Evolutionary conservation across 139 green algal genomes (phyloP), one percentile per base, ranked within the genome.

Genomic region (Chlamydomonas schloesseri): DNA sequence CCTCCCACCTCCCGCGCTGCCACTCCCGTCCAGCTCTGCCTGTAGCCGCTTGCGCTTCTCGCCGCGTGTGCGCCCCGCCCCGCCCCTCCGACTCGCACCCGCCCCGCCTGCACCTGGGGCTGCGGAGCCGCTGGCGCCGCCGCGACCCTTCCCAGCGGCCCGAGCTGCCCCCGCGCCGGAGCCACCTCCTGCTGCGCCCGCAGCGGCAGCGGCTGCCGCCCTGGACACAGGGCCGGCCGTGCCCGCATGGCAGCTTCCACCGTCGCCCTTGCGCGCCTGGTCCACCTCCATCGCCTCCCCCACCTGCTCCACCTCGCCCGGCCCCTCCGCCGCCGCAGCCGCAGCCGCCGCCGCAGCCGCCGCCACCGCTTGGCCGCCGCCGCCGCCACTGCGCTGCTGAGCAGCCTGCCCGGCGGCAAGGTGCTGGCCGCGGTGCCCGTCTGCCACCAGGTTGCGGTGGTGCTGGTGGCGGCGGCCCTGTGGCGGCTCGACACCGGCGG

Each of bases 21-120:
- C 42, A 8, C 42, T 50, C 42, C 6, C 42, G 8, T 50, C 42
- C 42, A 50, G 42, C 42, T 50, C 6, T n/a, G 46, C 62, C 4
- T 42, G 60, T 6, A 62, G 21, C 62, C 76, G 76, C 62, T 73
- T 83, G 17, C 76, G 76, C 76, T 83, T 83, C 62, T 83, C 76
- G 3, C 76, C 76, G 4, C 60, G 76, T 37, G 37, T 64, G 14
- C 76, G 36, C 2, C 42, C 62, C 3, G 34, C 34, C 34, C 34
- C 34, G 60, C 76, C 26, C 8, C 76, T 17, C 20, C 60, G 23
- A 3, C 60, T 24, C 20, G 24, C 60, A 17, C 60, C 18, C 21
- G 24, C 23, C 42, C 42, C 42, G 8, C 42, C 42, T 8, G 42
- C 42, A 8, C 42, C 42, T 50, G 5, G 42, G 42, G 42, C 42